Evolutionary conservation across 768 basidiomycete species (phyloP).

Genomic region (Leccinum barrowsii): DNA sequence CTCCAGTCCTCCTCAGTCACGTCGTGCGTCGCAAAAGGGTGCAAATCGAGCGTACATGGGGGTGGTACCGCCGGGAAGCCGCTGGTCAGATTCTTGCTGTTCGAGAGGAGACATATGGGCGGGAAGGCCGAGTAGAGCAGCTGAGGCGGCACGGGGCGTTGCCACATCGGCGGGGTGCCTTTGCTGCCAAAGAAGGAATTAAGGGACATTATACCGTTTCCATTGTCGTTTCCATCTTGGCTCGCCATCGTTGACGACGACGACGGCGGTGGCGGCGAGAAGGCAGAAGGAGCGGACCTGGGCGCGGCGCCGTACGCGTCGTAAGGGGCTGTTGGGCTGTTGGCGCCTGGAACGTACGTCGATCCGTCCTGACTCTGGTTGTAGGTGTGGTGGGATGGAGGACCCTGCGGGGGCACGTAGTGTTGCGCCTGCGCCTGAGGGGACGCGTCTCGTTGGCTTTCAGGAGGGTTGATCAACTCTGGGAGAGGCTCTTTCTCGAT

Average conservation of each 20-base stretch:
- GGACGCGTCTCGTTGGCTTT: conserved; percentile 2
- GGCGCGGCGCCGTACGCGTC: not conserved
- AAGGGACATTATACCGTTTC: conserved; percentile 16
- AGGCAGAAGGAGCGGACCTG: not conserved
- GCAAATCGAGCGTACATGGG: conserved; percentile 21
- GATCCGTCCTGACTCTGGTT: not conserved
- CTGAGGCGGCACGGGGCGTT: conserved; percentile 10
- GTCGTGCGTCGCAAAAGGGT: no score
- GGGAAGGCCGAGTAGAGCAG: conserved; percentile 21
- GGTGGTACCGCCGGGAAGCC: conserved; percentile 47
- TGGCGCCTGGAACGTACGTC: not conserved
- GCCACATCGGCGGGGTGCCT: conserved; percentile 27
- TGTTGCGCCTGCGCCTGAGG: not conserved
- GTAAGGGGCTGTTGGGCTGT: not conserved
- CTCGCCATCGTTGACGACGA: no score
- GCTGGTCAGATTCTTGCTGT: conserved; percentile 27
- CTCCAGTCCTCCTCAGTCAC: conserved; percentile 39
- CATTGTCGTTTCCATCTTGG: no score
- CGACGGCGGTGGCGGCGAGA: not conserved
- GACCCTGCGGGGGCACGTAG: not conserved
- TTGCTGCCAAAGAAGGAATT: conserved; percentile 26
- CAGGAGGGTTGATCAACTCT: conserved; percentile 8
- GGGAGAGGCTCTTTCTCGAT: not conserved
- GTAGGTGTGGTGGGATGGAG: conserved; percentile 12
- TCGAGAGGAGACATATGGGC: conserved; percentile 27